A percentile compares a stretch with the other conserved stretches of the same genome.
phyloP scores from a whole-genome alignment of 75 land plant species.

The Larix kaempferi region DNA sequence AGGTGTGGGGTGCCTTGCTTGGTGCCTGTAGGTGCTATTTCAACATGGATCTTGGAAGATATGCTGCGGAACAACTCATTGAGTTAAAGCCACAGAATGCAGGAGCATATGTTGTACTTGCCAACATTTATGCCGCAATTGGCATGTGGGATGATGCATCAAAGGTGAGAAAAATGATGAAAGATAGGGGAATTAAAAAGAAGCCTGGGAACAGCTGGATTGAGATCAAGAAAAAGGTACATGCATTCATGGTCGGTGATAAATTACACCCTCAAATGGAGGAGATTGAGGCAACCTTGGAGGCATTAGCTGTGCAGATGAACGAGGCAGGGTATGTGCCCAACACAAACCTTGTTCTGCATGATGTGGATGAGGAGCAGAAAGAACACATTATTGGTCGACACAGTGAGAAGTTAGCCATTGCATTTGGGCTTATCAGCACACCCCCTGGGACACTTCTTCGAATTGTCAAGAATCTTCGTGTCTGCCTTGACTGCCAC shows the following conservation, averaged over 20 bases:
- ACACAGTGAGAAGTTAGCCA: slow-evolving; percentile 1
- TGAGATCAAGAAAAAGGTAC: not conserved
- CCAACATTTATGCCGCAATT: not conserved
- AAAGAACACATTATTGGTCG: not conserved
- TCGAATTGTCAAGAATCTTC: not conserved
- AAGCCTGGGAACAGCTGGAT: not conserved
- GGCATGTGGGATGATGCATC: not conserved
- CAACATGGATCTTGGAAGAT: not conserved
- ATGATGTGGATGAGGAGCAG: not conserved
- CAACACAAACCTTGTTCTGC: not conserved
- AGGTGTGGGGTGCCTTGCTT: not conserved
- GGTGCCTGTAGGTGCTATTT: not conserved
- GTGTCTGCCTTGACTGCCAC: not conserved
- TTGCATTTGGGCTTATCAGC: not conserved
- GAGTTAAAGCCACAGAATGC: not conserved
- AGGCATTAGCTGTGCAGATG: not conserved
- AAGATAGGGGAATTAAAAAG: not conserved
- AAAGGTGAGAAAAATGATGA: not conserved
- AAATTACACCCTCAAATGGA: not conserved
- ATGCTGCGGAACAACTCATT: not conserved
- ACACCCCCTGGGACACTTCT: not conserved
- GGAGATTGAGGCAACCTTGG: not conserved
- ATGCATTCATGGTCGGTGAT: not conserved
- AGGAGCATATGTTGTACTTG: not conserved
- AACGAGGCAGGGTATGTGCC: not conserved